These are phyloP conservation scores for Mycena latifolia DNA, from an alignment of 768 basidiomycete species.

Conservation along the genomic window DNA sequence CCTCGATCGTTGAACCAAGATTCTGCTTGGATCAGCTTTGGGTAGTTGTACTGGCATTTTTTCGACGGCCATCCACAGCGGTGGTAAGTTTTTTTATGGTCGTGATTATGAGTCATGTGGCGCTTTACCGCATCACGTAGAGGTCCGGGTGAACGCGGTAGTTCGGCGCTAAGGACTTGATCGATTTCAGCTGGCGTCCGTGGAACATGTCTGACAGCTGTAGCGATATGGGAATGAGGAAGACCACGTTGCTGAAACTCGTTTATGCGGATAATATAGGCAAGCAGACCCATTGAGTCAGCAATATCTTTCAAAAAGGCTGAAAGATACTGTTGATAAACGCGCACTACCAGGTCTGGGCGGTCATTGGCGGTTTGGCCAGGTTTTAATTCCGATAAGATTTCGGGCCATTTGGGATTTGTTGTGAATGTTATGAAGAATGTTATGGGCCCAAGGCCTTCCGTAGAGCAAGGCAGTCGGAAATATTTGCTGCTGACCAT, in stretches of 20 bases:
- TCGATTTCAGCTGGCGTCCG: neutral
- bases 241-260: conserved; percentile 6
- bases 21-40: neutral
- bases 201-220: neutral
- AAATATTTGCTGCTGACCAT: conserved; percentile 10
- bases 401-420: conserved; percentile 23
- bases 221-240: conserved; percentile 1
- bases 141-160: neutral
- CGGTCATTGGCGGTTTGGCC: conserved; percentile 24
- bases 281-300: neutral
- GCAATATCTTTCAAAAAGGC: conserved; percentile 2
- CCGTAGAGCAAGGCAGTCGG: conserved; percentile 3
- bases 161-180: conserved; percentile 1
- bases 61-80: conserved; percentile 3
- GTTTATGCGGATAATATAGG: neutral
- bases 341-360: conserved; percentile 8
- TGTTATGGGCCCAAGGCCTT: conserved; percentile 3
- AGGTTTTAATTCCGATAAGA: neutral
- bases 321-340: conserved; percentile 14
- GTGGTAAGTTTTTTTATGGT: neutral
- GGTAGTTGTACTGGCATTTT: conserved; percentile 8
- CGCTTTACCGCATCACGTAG: conserved; percentile 1
- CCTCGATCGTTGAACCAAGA: conserved; percentile 7
- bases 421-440: conserved; percentile 24
- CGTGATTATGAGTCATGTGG: conserved; percentile 14